These are phyloP conservation scores for Saksenaea vasiformis DNA, from an alignment of 371 early-diverging fungal species.

Conservation along the genomic window DNA sequence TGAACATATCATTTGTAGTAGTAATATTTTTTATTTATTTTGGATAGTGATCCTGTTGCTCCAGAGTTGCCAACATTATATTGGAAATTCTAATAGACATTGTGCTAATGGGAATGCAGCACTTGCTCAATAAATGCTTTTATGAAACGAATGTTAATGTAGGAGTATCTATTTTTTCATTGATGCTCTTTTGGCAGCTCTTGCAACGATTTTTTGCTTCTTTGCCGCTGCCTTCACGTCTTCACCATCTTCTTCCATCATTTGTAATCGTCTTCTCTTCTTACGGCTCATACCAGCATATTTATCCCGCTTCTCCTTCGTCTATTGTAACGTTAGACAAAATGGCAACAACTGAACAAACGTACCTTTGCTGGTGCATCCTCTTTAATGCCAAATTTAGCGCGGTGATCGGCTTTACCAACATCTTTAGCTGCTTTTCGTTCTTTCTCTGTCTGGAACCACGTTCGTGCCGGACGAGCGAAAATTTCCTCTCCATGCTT, in stretches of 20 bases:
- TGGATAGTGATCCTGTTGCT: no score
- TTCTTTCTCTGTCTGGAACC: slow-evolving; percentile 85
- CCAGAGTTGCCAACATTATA: no score
- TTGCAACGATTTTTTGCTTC: slow-evolving; percentile 43
- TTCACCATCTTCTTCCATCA: slow-evolving; percentile 65
- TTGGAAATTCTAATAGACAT: no score
- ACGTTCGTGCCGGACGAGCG: slow-evolving; percentile 88
- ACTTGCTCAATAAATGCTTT: no score
- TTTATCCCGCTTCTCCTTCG: slow-evolving; percentile 59
- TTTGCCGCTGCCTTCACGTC: slow-evolving; percentile 47
- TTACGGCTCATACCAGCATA: slow-evolving; percentile 70
- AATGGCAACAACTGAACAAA: not conserved
- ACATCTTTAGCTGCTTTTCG: slow-evolving; percentile 47
- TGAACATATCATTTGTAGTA: no score
- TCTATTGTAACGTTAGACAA: slow-evolving; percentile 5
- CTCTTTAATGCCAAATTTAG: slow-evolving; percentile 35
- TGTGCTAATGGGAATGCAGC: no score
- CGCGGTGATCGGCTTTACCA: slow-evolving; percentile 17
- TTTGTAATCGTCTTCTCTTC: slow-evolving; percentile 61
- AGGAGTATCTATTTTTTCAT: not conserved
- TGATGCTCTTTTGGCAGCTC: slow-evolving; percentile 57
- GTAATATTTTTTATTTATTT: no score
- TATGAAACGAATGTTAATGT: no score
- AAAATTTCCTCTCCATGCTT: slow-evolving; percentile 86
- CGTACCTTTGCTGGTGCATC: slow-evolving; percentile 15